A percentile compares a stretch with the other conserved stretches of the same genome.
Conservation (phyloP, 768 basidiomycete species). For the Leccinum ochraceum region DNA sequence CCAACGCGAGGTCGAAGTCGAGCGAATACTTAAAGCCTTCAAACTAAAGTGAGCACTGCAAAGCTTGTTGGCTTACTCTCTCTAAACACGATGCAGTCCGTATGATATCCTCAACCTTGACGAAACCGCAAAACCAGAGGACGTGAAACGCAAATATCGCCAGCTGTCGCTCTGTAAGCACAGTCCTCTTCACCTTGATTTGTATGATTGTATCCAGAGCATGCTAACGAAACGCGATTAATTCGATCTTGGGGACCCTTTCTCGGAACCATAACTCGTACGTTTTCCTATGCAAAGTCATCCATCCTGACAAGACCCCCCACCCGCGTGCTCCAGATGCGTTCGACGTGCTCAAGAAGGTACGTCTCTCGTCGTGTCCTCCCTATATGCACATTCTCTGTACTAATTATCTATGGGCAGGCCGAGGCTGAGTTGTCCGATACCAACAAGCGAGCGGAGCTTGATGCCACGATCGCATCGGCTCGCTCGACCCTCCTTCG, state of each 20-base stretch:
- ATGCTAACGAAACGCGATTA: conserved; percentile 23
- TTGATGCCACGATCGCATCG: conserved; percentile 77
- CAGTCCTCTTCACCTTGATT: conserved; percentile 12
- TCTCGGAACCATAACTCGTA: conserved; percentile 29
- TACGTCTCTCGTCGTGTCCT: conserved; percentile 27
- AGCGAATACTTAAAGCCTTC: conserved; percentile 91
- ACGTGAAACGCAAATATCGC: conserved; percentile 87
- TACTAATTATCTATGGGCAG: conserved; percentile 37
- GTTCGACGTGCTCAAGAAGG: conserved; percentile 93
- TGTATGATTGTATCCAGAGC: conserved; percentile 9
- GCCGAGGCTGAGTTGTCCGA: conserved; percentile 85
- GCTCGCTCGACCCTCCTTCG: conserved; percentile 72
- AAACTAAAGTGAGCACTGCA: conserved; percentile 79
- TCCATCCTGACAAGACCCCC: conserved; percentile 97
- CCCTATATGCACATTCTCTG: neutral
- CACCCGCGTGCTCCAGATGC: conserved; percentile 89
- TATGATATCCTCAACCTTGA: conserved; percentile 92
- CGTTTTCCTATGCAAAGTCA: conserved; percentile 63
- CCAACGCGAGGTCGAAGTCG: conserved; percentile 85
- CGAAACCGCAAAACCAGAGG: conserved; percentile 68
- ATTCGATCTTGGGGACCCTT: conserved; percentile 3
- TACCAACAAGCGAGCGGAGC: conserved; percentile 73
- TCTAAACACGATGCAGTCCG: conserved; percentile 53
- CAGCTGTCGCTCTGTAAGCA: conserved; percentile 81
- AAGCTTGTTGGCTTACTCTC: neutral